A percentile compares a stretch with the other conserved stretches of the same genome.
Evolutionary conservation across 2,329 filamentous ascomycete species (phyloP).

Genomic region (Penicillium concentricum): DNA sequence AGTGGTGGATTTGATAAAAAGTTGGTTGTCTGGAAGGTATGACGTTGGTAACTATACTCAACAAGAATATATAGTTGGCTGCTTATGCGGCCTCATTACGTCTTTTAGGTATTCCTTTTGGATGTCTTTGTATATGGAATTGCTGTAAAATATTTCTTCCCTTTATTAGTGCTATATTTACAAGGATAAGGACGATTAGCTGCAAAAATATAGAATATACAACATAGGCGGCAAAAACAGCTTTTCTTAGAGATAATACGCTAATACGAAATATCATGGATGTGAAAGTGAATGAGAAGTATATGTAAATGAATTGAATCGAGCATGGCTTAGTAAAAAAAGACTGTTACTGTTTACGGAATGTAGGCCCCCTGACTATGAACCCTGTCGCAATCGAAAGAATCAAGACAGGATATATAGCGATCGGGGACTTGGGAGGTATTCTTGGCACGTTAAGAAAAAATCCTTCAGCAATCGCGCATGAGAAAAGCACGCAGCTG

Average conservation of each 20-base stretch:
- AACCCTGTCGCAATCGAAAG: slow-evolving; percentile 44
- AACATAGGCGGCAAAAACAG: too few species aligned
- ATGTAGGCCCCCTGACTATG: slow-evolving; percentile 50
- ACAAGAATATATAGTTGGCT: too few species aligned
- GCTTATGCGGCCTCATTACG: too few species aligned
- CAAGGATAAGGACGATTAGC: too few species aligned
- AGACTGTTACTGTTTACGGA: slow-evolving; percentile 20
- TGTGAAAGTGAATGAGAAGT: neutral
- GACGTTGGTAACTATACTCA: neutral
- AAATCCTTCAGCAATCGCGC: slow-evolving; percentile 67
- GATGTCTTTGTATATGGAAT: too few species aligned
- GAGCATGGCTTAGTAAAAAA: neutral
- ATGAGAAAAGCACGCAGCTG: slow-evolving; percentile 61
- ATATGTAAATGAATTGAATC: neutral
- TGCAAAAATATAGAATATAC: too few species aligned
- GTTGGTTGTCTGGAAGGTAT: slow-evolving; percentile 56
- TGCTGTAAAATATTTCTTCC: too few species aligned
- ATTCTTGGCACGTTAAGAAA: slow-evolving; percentile 62
- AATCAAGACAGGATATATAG: slow-evolving; percentile 50
- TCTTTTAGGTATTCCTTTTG: too few species aligned
- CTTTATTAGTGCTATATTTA: too few species aligned
- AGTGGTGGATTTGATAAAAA: slow-evolving; percentile 65
- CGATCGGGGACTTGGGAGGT: slow-evolving; percentile 42
- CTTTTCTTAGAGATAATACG: too few species aligned
- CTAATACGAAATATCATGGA: neutral